Evolutionary conservation across 352 stramenopile genomes (phyloP).

Genomic region (Globisporangium ultimum): DNA sequence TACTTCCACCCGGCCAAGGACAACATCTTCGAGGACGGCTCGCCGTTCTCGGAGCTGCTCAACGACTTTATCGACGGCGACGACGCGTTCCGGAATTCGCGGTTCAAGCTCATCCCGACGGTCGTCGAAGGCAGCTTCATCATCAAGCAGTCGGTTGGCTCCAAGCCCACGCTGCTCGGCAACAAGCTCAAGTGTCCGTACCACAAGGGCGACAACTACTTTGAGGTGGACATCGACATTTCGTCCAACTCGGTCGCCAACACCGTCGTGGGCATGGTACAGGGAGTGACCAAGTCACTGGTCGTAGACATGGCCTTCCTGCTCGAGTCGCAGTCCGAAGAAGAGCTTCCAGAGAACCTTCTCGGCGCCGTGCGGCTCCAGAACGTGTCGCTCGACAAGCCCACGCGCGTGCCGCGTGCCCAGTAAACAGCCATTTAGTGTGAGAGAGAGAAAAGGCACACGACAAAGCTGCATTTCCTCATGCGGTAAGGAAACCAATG

Average conservation of each 20-base stretch:
- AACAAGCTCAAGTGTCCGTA: conserved; percentile 95
- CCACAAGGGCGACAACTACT: conserved; percentile 89
- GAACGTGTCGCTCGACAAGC: conserved; percentile 81
- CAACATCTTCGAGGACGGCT: conserved; percentile 86
- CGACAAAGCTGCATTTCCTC: neutral
- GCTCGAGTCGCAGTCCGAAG: conserved; percentile 77
- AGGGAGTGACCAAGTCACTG: conserved; percentile 86
- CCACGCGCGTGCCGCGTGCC: conserved; percentile 41
- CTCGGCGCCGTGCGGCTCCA: conserved; percentile 79
- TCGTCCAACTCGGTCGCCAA: conserved; percentile 91
- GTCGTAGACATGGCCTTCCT: conserved; percentile 90
- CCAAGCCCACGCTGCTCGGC: conserved; percentile 94
- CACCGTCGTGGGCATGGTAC: conserved; percentile 86
- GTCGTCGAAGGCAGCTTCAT: conserved; percentile 97
- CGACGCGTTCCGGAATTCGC: conserved; percentile 94
- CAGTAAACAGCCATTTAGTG: neutral
- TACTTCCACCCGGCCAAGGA: conserved; percentile 82
- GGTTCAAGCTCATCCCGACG: conserved; percentile 98
- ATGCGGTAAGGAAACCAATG: conserved; percentile 1
- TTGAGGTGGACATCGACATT: conserved; percentile 96
- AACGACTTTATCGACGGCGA: conserved; percentile 93
- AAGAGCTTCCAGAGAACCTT: conserved; percentile 85
- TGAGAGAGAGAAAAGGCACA: neutral
- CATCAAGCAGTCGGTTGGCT: conserved; percentile 93
- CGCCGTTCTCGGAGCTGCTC: conserved; percentile 84